These are phyloP conservation scores for Aspergillus kassunensis DNA, from an alignment of 495 filamentous ascomycete genomes.

Conservation along the genomic window DNA sequence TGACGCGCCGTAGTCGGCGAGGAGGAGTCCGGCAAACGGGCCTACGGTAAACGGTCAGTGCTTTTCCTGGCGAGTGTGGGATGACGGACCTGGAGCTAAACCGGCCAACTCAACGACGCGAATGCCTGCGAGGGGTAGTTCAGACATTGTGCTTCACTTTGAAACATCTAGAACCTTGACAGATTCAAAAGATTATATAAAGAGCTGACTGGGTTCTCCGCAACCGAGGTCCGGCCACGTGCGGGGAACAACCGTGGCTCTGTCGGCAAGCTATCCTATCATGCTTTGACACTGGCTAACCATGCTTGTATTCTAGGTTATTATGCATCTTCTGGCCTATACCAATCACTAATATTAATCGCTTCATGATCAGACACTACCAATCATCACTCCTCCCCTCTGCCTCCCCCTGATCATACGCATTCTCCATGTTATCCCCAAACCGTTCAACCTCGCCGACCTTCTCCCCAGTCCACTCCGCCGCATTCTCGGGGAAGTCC, in stretches of 20 bases:
- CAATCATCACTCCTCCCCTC: slow-evolving; percentile 23
- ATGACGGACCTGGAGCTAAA: slow-evolving; percentile 68
- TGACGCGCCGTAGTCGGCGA: slow-evolving; percentile 82
- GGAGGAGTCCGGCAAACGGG: slow-evolving; percentile 83
- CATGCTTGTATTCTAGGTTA: too few relatives aligned
- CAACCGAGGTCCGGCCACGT: slow-evolving; percentile 34
- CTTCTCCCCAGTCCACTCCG: slow-evolving; percentile 33
- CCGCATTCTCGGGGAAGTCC: slow-evolving; percentile 34
- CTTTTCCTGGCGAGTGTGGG: neutral
- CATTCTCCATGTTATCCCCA: slow-evolving; percentile 33
- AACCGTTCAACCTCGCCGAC: slow-evolving; percentile 38
- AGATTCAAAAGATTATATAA: too few relatives aligned
- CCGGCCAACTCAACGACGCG: slow-evolving; percentile 88
- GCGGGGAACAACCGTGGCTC: slow-evolving; percentile 23
- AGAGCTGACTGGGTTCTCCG: neutral
- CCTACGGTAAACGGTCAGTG: slow-evolving; percentile 42
- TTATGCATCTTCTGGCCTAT: too few relatives aligned
- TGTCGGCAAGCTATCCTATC: too few relatives aligned
- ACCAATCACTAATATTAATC: too few relatives aligned
- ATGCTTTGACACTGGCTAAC: too few relatives aligned
- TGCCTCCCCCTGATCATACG: slow-evolving; percentile 33
- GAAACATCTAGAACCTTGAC: too few relatives aligned
- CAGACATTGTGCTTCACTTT: slow-evolving; percentile 16
- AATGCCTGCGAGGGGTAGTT: slow-evolving; percentile 62
- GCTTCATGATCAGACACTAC: slow-evolving; percentile 1